Conservation (phyloP, 768 basidiomycete genomes). For the Tulasnella sp. region DNA sequence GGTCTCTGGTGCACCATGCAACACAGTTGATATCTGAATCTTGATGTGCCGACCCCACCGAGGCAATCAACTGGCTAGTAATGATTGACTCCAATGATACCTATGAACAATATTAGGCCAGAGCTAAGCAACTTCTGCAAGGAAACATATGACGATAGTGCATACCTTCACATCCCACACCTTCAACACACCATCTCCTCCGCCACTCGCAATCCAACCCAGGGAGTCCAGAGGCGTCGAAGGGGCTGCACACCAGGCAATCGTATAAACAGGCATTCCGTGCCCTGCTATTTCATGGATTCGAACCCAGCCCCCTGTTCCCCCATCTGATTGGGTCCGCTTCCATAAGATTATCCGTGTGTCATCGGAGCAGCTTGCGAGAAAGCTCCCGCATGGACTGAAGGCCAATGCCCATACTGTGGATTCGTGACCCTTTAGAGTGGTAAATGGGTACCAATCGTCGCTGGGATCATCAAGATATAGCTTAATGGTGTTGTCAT, state of each 20-base stretch:
- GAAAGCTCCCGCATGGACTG: conserved; percentile 62
- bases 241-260: conserved; percentile 52
- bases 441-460: conserved; percentile 85
- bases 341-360: conserved; percentile 78
- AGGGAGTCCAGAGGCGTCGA: conserved; percentile 31
- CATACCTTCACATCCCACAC: conserved; percentile 64
- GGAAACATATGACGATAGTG: neutral
- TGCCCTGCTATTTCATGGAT: conserved; percentile 47
- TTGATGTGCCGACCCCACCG: conserved; percentile 56
- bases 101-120: conserved; percentile 19
- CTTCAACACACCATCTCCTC: conserved; percentile 74
- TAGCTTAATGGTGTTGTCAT: conserved; percentile 92
- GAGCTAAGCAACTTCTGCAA: conserved; percentile 13
- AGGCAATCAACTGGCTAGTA: conserved; percentile 42
- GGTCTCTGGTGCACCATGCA: conserved; percentile 66
- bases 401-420: conserved; percentile 90
- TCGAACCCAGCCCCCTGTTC: conserved; percentile 51
- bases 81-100: conserved; percentile 14
- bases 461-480: conserved; percentile 88
- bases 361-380: conserved; percentile 45
- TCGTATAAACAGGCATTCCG: conserved; percentile 65
- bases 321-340: conserved; percentile 24
- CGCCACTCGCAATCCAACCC: conserved; percentile 78
- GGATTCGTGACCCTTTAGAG: conserved; percentile 66
- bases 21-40: conserved; percentile 79